Evolutionary conservation across 1,284 basidiomycete species (phyloP).

Genomic region (Melampsora abietis-canadensis): DNA sequence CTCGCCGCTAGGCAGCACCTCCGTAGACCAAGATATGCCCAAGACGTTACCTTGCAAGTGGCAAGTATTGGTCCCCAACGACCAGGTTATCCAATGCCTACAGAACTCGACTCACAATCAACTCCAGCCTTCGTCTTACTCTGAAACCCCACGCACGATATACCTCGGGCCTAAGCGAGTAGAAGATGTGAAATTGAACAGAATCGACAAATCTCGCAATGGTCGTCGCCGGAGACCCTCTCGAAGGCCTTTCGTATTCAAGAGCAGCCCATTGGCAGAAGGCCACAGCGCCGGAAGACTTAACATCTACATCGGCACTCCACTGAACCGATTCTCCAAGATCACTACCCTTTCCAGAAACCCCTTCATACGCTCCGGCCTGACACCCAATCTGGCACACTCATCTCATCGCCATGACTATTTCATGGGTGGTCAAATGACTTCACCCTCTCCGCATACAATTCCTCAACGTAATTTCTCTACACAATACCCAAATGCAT

Average conservation of each 20-base stretch:
- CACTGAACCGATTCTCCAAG: neutral
- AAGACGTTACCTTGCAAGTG: no score
- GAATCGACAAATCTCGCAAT: conserved; percentile 26
- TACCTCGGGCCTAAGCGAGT: conserved; percentile 15
- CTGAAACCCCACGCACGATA: no score
- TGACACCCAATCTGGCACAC: no score
- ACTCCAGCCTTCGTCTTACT: no score
- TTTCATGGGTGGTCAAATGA: neutral
- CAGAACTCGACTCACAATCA: no score
- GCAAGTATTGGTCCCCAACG: no score
- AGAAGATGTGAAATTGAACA: conserved; percentile 36
- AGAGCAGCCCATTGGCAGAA: conserved; percentile 38
- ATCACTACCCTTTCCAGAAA: conserved; percentile 1
- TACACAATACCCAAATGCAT: neutral
- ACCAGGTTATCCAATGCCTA: no score
- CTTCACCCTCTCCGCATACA: neutral
- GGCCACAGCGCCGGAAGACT: conserved; percentile 26
- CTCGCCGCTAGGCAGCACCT: no score
- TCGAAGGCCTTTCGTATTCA: conserved; percentile 34
- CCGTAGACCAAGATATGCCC: no score
- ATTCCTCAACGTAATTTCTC: neutral
- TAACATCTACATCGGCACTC: conserved; percentile 17
- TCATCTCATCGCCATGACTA: neutral
- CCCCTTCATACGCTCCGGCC: neutral
- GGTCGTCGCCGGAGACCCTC: conserved; percentile 14